A percentile compares a stretch with the other conserved stretches of the same genome.
These are phyloP conservation scores for Daldinia sp. DNA, from an alignment of 2,329 filamentous ascomycete species.

Conservation along the genomic window DNA sequence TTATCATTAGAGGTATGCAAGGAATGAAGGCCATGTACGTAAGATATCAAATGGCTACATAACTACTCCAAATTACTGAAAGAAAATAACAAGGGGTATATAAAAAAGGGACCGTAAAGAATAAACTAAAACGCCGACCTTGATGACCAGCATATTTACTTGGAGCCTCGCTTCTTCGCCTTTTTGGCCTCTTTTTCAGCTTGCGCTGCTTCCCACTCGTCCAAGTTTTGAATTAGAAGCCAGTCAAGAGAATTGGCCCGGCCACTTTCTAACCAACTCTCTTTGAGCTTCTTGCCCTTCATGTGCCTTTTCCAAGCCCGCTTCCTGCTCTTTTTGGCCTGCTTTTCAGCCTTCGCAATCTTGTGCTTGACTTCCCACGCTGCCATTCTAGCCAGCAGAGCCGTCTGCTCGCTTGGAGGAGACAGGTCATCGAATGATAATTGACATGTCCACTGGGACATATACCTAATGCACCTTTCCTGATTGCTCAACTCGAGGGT, in stretches of 20 bases:
- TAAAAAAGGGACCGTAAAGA: background rate
- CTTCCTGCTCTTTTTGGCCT: constrained; percentile 41
- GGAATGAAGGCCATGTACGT: background rate
- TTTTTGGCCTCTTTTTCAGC: constrained; percentile 39
- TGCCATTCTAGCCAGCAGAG: constrained; percentile 45
- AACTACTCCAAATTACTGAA: background rate
- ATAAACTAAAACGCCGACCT: background rate
- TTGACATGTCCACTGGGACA: constrained; percentile 37
- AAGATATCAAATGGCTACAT: background rate
- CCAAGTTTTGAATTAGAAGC: constrained; percentile 41
- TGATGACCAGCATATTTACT: background rate
- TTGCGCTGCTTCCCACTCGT: constrained; percentile 39
- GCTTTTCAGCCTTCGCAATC: constrained; percentile 38
- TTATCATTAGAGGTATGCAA: background rate
- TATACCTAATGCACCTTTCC: constrained; percentile 42
- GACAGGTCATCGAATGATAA: constrained; percentile 36
- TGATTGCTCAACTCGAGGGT: constrained; percentile 43
- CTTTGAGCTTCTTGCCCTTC: constrained; percentile 44
- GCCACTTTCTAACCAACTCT: constrained; percentile 26
- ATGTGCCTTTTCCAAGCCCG: constrained; percentile 46
- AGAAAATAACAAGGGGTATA: background rate
- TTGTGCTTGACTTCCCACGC: constrained; percentile 46
- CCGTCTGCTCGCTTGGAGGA: constrained; percentile 36
- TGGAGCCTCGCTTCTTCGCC: constrained; percentile 22
- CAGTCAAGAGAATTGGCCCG: constrained; percentile 39